Percentiles rank a stretch among this genome's conserved stretches.
Conservation (phyloP, 352 stramenopile species). For the Globisporangium mamillatum region DNA sequence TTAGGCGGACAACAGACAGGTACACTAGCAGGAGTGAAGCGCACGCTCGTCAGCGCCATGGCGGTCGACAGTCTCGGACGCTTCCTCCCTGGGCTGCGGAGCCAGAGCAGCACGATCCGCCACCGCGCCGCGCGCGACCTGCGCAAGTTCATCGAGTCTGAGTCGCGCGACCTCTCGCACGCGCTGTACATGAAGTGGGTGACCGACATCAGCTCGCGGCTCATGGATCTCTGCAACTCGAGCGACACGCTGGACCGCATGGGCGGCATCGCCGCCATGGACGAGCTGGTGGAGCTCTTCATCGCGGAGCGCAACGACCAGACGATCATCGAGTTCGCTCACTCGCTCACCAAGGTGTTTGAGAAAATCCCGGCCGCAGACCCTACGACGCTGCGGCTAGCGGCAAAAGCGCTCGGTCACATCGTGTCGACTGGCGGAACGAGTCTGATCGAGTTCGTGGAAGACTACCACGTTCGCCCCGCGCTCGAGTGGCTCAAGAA, state of each 20-base stretch:
- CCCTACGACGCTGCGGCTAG: conserved; percentile 64
- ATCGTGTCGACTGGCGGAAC: conserved; percentile 86
- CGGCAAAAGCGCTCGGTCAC: conserved; percentile 79
- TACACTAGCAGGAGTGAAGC: not conserved
- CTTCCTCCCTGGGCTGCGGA: conserved; percentile 76
- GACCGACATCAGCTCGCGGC: conserved; percentile 71
- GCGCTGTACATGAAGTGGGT: conserved; percentile 87
- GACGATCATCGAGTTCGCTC: conserved; percentile 88
- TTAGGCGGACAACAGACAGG: not conserved
- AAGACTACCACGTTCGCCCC: conserved; percentile 86
- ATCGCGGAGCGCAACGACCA: conserved; percentile 88
- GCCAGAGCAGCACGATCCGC: conserved; percentile 55
- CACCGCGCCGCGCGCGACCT: conserved; percentile 70
- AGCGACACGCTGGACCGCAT: conserved; percentile 76
- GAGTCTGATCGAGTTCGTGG: conserved; percentile 86
- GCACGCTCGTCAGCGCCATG: conserved; percentile 2
- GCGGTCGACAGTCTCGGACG: conserved; percentile 55
- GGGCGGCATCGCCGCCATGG: conserved; percentile 86
- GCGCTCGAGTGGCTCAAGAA: conserved; percentile 88
- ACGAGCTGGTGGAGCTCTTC: conserved; percentile 87
- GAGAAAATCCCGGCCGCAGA: conserved; percentile 84
- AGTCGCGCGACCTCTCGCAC: conserved; percentile 83
- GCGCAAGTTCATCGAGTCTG: conserved; percentile 82
- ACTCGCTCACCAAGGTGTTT: conserved; percentile 85
- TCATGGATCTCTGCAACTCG: conserved; percentile 85